Evolutionary conservation across 352 stramenopile genomes (phyloP).

Genomic region (Blastocystis sp.): DNA sequence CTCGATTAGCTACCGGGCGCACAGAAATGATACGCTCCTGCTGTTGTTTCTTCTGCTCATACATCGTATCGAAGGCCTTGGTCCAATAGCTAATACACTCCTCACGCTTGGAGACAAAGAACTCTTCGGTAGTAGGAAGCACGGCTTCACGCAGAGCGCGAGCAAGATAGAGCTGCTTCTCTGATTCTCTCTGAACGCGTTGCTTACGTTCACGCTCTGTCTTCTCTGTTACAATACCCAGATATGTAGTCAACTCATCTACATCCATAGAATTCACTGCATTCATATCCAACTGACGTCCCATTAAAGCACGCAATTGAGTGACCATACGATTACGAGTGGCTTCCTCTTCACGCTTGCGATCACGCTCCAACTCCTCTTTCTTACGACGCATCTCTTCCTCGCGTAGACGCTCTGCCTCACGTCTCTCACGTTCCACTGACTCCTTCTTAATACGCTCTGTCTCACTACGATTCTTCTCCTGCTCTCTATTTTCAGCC

Average conservation of each 20-base stretch:
- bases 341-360: not conserved
- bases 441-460: not conserved
- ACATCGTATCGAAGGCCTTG: not conserved
- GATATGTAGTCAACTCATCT: not conserved
- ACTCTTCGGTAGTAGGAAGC: not conserved
- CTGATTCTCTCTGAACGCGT: not conserved
- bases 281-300: not conserved
- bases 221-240: not conserved
- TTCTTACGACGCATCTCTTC: not conserved
- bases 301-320: not conserved
- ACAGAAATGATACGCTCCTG: not conserved
- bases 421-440: not conserved
- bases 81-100: not conserved
- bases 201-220: not conserved
- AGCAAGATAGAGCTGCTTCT: not conserved
- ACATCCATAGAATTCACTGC: not conserved
- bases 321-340: not conserved
- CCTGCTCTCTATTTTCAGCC: not conserved
- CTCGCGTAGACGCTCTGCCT: slow-evolving; percentile 8
- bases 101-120: not conserved
- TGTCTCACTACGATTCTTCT: not conserved
- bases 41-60: slow-evolving; percentile 26
- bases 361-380: not conserved
- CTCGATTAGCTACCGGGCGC: not conserved
- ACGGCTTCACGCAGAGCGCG: slow-evolving; percentile 22